These are phyloP conservation scores for Backusella mclennaniae DNA, from an alignment of 192 early-diverging fungal genomes.

Conservation along the genomic window DNA sequence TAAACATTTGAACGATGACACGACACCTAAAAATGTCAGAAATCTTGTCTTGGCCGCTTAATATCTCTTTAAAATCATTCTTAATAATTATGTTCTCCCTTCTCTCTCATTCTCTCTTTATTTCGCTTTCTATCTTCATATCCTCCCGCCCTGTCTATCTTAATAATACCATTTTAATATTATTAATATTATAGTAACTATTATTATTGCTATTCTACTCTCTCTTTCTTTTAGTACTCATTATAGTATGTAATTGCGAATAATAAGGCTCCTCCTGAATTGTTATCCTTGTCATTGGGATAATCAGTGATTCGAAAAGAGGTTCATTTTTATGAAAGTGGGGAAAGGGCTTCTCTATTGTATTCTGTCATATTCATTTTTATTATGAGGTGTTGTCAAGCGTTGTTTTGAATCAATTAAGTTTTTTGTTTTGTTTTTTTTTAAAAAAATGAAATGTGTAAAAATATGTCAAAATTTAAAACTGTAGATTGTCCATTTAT, in stretches of 20 bases:
- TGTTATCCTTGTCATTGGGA: background rate
- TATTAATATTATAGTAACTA: background rate
- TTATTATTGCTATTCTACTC: background rate
- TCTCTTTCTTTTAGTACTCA: background rate
- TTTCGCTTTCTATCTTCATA: background rate
- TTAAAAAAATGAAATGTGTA: background rate
- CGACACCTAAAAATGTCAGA: constrained; percentile 71
- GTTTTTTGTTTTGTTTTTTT: background rate
- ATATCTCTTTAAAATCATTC: background rate
- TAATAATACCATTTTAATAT: background rate
- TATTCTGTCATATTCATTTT: too few relatives aligned
- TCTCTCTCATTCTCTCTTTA: background rate
- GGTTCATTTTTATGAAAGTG: background rate
- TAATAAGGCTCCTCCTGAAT: too few relatives aligned
- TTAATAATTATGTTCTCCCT: background rate
- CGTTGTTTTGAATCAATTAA: background rate
- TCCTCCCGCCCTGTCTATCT: background rate
- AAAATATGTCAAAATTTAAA: background rate
- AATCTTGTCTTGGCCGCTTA: constrained; percentile 41
- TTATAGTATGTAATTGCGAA: background rate
- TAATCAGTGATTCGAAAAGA: background rate
- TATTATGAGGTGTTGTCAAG: too few relatives aligned
- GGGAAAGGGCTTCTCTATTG: too few relatives aligned
- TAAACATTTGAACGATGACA: constrained; percentile 77
- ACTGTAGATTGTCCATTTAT: background rate